Evolutionary conservation across 176 grass and related monocot genomes (phyloP).

Genomic region (Echinochloa phyllopogon): DNA sequence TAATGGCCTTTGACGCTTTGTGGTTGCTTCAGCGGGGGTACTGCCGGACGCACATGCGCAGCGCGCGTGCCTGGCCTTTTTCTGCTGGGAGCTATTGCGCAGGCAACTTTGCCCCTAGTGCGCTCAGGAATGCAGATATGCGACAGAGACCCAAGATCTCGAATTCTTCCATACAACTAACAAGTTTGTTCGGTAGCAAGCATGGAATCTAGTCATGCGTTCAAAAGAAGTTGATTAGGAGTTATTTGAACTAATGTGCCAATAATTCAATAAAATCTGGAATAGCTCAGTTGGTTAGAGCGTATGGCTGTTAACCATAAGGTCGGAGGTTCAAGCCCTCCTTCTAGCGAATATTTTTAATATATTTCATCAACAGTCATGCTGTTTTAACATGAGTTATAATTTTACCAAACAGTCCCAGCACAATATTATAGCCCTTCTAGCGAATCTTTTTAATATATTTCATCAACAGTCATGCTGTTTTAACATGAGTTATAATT

Average conservation of each 20-base stretch:
- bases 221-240: too few species aligned
- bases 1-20: background rate
- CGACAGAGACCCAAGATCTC: background rate
- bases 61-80: background rate
- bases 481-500: too few species aligned
- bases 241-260: too few species aligned
- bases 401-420: background rate
- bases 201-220: background rate
- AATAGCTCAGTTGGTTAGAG: conserved; percentile 90
- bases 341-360: conserved; percentile 50
- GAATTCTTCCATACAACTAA: background rate
- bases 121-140: background rate
- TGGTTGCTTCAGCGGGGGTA: background rate
- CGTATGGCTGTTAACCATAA: conserved; percentile 82
- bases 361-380: too few species aligned
- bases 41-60: background rate
- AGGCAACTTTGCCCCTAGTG: background rate
- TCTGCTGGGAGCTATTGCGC: background rate
- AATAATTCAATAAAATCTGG: background rate
- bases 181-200: background rate
- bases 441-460: too few species aligned
- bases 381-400: too few species aligned
- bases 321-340: conserved; percentile 86
- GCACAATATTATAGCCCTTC: too few species aligned
- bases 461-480: too few species aligned